phyloP scores from a whole-genome alignment of 2,329 filamentous ascomycete species.

The Calonectria naviculata region DNA sequence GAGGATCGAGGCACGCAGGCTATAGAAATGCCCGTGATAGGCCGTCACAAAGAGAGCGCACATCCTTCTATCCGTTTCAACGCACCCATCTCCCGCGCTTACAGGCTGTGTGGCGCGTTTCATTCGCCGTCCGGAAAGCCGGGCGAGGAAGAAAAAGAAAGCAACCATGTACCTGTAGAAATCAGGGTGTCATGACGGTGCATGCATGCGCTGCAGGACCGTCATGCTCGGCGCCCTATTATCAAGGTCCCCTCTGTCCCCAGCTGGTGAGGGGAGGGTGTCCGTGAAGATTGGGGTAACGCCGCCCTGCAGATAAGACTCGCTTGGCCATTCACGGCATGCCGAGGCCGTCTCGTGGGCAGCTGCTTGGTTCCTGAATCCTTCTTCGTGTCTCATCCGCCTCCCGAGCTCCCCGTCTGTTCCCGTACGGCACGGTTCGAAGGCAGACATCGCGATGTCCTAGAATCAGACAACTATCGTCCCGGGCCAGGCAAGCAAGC shows the following conservation, averaged over 20 bases:
- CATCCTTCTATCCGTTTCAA: slow-evolving; percentile 19
- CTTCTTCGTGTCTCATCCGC: not conserved
- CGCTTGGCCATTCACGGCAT: slow-evolving; percentile 16
- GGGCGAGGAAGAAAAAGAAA: not conserved
- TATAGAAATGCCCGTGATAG: not conserved
- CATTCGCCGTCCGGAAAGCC: slow-evolving; percentile 4
- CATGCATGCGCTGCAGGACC: slow-evolving; percentile 20
- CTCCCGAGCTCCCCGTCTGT: not conserved
- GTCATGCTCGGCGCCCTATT: not conserved
- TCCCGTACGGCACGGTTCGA: not conserved
- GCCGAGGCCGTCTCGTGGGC: not conserved
- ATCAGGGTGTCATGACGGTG: slow-evolving; percentile 4
- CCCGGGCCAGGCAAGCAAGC: not conserved
- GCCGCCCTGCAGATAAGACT: not conserved
- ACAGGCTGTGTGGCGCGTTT: not conserved
- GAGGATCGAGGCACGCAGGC: not conserved
- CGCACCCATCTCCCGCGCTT: not conserved
- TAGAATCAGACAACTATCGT: not conserved
- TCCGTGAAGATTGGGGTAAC: not conserved
- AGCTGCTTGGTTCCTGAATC: slow-evolving; percentile 17
- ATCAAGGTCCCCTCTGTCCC: not conserved
- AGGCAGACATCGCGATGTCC: not conserved
- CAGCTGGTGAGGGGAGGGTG: not conserved
- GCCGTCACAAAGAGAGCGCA: not conserved
- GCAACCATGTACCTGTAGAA: not conserved